Percentiles rank a stretch among this genome's conserved stretches.
Evolutionary conservation across 2,329 filamentous ascomycete genomes (phyloP).

Genomic region (Beauveria asiatica): DNA sequence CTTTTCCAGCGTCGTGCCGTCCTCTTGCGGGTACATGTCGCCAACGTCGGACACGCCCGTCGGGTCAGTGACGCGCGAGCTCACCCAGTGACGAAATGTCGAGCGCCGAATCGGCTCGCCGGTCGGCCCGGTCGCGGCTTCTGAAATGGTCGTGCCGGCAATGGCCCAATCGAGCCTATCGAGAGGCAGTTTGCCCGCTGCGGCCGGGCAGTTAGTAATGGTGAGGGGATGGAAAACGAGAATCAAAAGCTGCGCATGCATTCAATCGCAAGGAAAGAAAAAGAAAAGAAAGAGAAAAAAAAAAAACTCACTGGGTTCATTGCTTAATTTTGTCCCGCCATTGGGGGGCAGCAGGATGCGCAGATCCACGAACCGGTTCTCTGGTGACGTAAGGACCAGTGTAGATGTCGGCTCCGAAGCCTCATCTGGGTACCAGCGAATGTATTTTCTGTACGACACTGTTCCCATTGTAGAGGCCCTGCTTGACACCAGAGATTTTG

Average conservation of each 20-base stretch:
- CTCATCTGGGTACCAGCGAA: constrained; percentile 46
- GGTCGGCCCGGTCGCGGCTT: constrained; percentile 18
- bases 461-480: constrained; percentile 26
- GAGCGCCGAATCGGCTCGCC: constrained; percentile 26
- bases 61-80: constrained; percentile 37
- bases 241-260: too few species aligned
- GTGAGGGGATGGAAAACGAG: too few species aligned
- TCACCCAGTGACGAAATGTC: constrained; percentile 52
- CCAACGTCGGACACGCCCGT: constrained; percentile 43
- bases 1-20: constrained; percentile 42
- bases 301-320: background rate
- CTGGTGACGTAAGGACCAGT: constrained; percentile 53
- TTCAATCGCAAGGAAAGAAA: too few species aligned
- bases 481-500: too few species aligned
- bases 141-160: constrained; percentile 43
- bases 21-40: constrained; percentile 39
- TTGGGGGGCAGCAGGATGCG: constrained; percentile 37
- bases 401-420: constrained; percentile 55
- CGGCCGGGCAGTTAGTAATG: too few species aligned
- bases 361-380: constrained; percentile 51
- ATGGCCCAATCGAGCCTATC: constrained; percentile 56
- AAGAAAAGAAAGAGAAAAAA: too few species aligned
- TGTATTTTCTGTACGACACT: constrained; percentile 51
- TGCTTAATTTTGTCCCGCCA: constrained; percentile 3
- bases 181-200: constrained; percentile 7